Evolutionary conservation across 2,329 filamentous ascomycete genomes (phyloP).

Genomic region (Talaromyces sp.): DNA sequence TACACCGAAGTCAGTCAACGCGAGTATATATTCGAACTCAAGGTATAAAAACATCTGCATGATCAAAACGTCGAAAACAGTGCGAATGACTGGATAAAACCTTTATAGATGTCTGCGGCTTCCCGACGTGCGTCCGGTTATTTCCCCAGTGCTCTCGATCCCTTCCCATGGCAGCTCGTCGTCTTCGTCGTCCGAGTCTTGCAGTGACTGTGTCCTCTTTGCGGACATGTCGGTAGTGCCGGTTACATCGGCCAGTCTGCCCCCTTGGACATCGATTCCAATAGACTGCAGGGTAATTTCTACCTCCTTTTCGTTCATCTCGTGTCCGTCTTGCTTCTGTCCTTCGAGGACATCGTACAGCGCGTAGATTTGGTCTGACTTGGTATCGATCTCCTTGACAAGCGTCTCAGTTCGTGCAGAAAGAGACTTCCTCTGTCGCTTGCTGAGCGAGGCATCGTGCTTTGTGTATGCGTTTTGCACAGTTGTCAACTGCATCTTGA

Average conservation of each 20-base stretch:
- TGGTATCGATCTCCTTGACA: constrained; percentile 62
- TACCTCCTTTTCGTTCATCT: constrained; percentile 59
- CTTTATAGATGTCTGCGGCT: not conserved
- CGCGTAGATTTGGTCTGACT: constrained; percentile 75
- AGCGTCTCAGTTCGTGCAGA: constrained; percentile 59
- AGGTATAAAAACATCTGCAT: not conserved
- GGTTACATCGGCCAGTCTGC: constrained; percentile 21
- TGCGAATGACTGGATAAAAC: not conserved
- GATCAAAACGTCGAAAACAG: not conserved
- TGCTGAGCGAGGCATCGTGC: constrained; percentile 63
- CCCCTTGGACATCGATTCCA: constrained; percentile 28
- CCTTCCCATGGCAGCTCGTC: constrained; percentile 42
- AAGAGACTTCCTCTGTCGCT: constrained; percentile 59
- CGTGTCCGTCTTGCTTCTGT: constrained; percentile 62
- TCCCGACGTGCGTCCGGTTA: constrained; percentile 24
- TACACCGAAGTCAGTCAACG: constrained; percentile 13
- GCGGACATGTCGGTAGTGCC: constrained; percentile 17
- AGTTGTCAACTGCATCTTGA: constrained; percentile 64
- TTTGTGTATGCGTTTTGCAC: constrained; percentile 61
- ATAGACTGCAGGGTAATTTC: constrained; percentile 57
- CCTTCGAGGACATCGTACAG: constrained; percentile 81
- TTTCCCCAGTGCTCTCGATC: constrained; percentile 38
- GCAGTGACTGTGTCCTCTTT: not conserved
- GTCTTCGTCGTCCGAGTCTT: constrained; percentile 20
- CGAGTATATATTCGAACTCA: constrained; percentile 3